phyloP scores from a whole-genome alignment of 768 basidiomycete species.

The Plicaturopsis crispa region DNA sequence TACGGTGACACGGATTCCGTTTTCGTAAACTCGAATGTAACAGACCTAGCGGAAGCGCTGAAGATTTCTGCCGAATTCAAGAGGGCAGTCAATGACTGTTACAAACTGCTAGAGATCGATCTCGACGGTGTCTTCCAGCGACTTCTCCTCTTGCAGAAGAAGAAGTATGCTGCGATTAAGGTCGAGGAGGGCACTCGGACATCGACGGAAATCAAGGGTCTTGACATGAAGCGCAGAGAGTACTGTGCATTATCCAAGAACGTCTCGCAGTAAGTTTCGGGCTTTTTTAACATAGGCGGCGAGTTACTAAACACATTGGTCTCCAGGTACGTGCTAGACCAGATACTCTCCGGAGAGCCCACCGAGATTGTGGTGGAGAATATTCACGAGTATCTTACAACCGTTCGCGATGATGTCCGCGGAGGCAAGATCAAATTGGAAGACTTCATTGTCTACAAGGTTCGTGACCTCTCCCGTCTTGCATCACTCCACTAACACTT shows the following conservation, averaged over 20 bases:
- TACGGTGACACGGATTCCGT: constrained; percentile 99
- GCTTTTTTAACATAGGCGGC: background rate
- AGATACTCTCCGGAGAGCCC: constrained; percentile 84
- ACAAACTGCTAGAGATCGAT: constrained; percentile 94
- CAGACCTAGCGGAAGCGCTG: constrained; percentile 80
- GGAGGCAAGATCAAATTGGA: constrained; percentile 77
- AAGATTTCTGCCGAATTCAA: constrained; percentile 92
- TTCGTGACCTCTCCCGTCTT: constrained; percentile 20
- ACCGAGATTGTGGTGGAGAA: constrained; percentile 85
- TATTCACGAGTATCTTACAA: constrained; percentile 86
- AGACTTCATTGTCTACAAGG: constrained; percentile 94
- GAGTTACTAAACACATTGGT: background rate
- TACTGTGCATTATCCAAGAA: constrained; percentile 89
- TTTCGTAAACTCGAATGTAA: constrained; percentile 94
- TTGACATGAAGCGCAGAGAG: constrained; percentile 99
- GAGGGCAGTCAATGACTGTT: constrained; percentile 92
- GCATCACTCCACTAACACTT: background rate
- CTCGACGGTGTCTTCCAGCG: constrained; percentile 92
- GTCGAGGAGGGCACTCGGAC: constrained; percentile 77
- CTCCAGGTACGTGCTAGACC: constrained; percentile 79
- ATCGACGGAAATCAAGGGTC: constrained; percentile 86
- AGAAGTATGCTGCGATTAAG: constrained; percentile 98
- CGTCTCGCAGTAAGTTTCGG: constrained; percentile 74
- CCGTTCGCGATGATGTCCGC: constrained; percentile 72
- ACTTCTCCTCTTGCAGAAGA: constrained; percentile 90